These are phyloP conservation scores for Phytophthora pinifolia DNA, from an alignment of 352 stramenopile species.

Conservation along the genomic window DNA sequence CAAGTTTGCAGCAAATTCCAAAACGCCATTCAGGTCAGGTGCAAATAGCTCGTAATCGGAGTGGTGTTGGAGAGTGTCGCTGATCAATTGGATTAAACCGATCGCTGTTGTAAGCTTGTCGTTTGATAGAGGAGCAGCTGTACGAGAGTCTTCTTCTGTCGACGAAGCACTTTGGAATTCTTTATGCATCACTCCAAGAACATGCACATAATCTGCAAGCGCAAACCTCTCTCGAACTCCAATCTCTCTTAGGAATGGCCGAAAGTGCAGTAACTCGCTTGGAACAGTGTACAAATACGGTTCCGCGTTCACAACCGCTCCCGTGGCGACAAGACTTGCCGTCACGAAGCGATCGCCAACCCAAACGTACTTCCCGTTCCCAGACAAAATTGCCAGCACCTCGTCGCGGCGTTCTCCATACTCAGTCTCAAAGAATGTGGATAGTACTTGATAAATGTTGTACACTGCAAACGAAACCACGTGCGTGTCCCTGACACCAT, in stretches of 20 bases:
- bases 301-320: conserved; percentile 53
- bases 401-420: conserved; percentile 14
- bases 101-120: conserved; percentile 58
- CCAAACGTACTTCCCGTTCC: conserved; percentile 58
- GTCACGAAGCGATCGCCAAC: conserved; percentile 59
- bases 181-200: conserved; percentile 52
- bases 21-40: conserved; percentile 44
- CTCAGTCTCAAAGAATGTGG: conserved; percentile 59
- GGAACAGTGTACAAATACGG: conserved; percentile 65
- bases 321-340: conserved; percentile 50
- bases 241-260: conserved; percentile 58
- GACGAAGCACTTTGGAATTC: conserved; percentile 28
- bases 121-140: conserved; percentile 27
- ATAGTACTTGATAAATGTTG: conserved; percentile 57
- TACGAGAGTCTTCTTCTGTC: conserved; percentile 10
- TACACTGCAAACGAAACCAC: conserved; percentile 56
- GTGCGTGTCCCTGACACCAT: conserved; percentile 40
- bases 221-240: conserved; percentile 63
- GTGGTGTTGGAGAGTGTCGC: conserved; percentile 55
- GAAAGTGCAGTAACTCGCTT: conserved; percentile 65
- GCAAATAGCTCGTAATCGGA: conserved; percentile 59
- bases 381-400: conserved; percentile 41
- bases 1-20: conserved; percentile 46
- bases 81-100: conserved; percentile 67
- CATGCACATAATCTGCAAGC: conserved; percentile 58